Evolutionary conservation across 2,329 filamentous ascomycete genomes (phyloP), one percentile per base, ranked within the genome.

Genomic region (Fusarium heterosporum): DNA sequence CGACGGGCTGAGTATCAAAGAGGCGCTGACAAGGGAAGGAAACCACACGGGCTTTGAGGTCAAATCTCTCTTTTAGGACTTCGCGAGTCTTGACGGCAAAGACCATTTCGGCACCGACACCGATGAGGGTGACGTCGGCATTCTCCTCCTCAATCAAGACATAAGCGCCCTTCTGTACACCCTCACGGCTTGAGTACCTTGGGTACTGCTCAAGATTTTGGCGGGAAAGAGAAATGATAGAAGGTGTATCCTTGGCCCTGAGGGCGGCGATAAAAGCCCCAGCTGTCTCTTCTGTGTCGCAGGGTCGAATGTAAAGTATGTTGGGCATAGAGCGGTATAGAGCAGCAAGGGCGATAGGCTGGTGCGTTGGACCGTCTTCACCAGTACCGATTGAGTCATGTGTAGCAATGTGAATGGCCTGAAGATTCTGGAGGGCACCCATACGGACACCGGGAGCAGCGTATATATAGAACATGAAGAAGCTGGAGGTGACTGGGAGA

Each of bases 281-380:
- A 2, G 82, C 81, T 1, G 79, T 81, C 73, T 90, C 87, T 68
- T 89, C 85, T 45, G 79, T 82, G 62, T 89, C 87, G 45, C 81
- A 81, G 0, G 87, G 87, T 1, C 87, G 84, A 55, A 89, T 86
- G 72, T 88, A 89, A 2, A 85, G 76, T 1, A 89, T 64, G 59
- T 89, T 88, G 1, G 87, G 87, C 86, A 89, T 89, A 25, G 86
- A 83, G 6, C 87, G 83, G 72, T 86, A 89, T 4, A 89, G 77
- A 0, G 82, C 75, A 11, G 84, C 82, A 1, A 89, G 77, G 34
- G 83, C 87, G 29, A 89, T 83, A 4, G 87, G 87, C 72, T 89
- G 87, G 65, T 89, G 87, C 0, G 87, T 89, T 0, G 86, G 87
- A 0, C 87, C 87, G 63, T 89, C 84, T 64, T 89, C 84, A 2